These are phyloP conservation scores for Epichloe coenophiala DNA, from an alignment of 2,329 filamentous ascomycete species.

Conservation along the genomic window DNA sequence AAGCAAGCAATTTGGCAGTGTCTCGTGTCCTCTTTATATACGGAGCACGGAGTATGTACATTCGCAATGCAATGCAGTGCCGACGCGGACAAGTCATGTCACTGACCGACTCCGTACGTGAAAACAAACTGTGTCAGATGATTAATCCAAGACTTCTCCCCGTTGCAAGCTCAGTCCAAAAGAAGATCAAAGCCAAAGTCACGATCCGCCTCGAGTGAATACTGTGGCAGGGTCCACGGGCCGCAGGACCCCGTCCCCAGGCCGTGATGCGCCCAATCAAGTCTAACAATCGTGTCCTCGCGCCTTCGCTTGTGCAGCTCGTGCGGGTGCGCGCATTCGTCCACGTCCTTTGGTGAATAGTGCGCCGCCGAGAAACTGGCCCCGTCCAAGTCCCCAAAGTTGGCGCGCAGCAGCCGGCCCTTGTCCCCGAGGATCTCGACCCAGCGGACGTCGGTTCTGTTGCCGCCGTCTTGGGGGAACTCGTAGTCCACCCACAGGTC, in stretches of 20 bases:
- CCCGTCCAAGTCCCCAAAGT: conserved; percentile 31
- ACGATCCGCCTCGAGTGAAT: conserved; percentile 27
- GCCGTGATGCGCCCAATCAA: conserved; percentile 51
- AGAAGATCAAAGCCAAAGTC: conserved; percentile 32
- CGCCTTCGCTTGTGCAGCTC: conserved; percentile 37
- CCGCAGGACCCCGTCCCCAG: conserved; percentile 50
- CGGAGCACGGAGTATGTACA: too few species aligned
- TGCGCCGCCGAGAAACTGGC: conserved; percentile 43
- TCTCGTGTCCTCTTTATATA: neutral
- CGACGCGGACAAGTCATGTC: neutral
- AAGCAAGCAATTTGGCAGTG: neutral
- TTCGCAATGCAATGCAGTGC: neutral
- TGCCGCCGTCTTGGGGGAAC: conserved; percentile 54
- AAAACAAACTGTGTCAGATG: too few species aligned
- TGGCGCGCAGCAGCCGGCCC: conserved; percentile 26
- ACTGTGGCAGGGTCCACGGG: conserved; percentile 36
- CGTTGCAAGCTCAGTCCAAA: conserved; percentile 21
- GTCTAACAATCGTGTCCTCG: conserved; percentile 39
- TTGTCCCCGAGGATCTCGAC: conserved; percentile 30
- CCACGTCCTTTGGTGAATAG: conserved; percentile 40
- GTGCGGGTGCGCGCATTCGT: conserved; percentile 43
- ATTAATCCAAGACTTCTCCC: too few species aligned
- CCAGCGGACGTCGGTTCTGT: conserved; percentile 50
- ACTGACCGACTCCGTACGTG: too few species aligned
- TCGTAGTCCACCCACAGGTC: conserved; percentile 49